Conservation (phyloP, 805 yeast species). For the Saccharomycopsis olivae region DNA sequence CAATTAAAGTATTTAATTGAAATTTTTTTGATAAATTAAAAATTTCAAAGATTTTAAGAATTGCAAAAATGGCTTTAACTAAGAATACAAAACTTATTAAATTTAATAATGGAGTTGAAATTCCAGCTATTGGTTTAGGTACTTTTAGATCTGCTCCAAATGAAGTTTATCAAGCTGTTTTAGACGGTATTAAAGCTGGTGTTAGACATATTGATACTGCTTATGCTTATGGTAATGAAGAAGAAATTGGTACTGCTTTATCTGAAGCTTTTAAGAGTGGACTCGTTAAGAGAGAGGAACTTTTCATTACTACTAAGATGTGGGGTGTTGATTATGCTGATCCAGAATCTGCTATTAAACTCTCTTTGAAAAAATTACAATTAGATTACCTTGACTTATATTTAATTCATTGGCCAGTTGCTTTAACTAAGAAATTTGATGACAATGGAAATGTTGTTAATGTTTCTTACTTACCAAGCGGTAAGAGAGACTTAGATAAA, state of each 20-base stretch:
- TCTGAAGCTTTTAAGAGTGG: constrained; percentile 21
- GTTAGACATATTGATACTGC: constrained; percentile 60
- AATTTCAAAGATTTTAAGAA: too few relatives aligned
- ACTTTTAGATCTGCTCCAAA: constrained; percentile 34
- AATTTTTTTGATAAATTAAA: too few relatives aligned
- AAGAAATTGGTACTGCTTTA: constrained; percentile 33
- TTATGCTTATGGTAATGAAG: constrained; percentile 48
- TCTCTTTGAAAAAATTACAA: constrained; percentile 39
- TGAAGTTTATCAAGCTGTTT: constrained; percentile 36
- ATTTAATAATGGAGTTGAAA: constrained; percentile 20
- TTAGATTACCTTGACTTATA: constrained; percentile 57
- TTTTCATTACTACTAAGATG: constrained; percentile 56
- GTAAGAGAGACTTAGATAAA: constrained; percentile 26
- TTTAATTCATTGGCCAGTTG: constrained; percentile 58
- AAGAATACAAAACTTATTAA: constrained; percentile 16
- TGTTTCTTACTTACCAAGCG: constrained; percentile 29
- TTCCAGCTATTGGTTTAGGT: constrained; percentile 39
- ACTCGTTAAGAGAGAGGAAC: constrained; percentile 30
- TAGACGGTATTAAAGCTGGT: constrained; percentile 39
- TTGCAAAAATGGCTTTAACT: constrained; percentile 6
- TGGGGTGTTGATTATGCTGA: constrained; percentile 34
- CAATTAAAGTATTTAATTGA: too few relatives aligned
- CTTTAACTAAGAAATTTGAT: constrained; percentile 30
- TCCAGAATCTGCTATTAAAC: constrained; percentile 38
- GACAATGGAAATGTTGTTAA: constrained; percentile 17